Evolutionary conservation across 768 basidiomycete species (phyloP), one percentile per base, ranked within the genome.

Genomic region (Heimioporus sp.): DNA sequence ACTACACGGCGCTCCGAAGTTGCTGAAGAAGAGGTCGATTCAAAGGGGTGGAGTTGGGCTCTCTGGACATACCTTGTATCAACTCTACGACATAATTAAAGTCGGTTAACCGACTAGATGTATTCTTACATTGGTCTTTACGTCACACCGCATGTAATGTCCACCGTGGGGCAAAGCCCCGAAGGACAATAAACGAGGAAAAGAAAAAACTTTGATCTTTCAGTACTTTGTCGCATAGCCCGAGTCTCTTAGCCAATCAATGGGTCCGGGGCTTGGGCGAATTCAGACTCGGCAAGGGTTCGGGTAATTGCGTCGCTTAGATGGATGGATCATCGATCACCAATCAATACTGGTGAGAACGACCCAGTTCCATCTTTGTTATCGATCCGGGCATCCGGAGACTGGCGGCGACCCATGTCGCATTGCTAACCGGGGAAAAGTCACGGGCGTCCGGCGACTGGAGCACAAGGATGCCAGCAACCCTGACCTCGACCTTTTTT

Each of bases 1-100:
- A 15, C 21, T 35, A 30, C 24, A 7, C 46, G 40, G 13, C 20
- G 13, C 32, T 10, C 38, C 20, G 21, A 30, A 5, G 32, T 34
- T 32, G 20, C 17, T 9, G 46, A 41, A 42, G 45, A 37, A 31
- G 54, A 17, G 10, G 50, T 20, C 3, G 28, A 50, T 20, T 4
- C 20, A 13, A 51, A 39, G 36, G 49, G 61, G 30, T 52, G 58
- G 58, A 43, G 21, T 39, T 54, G 53, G 55, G 46, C 35, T 35
- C 10, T 54, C 19, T 53, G 61, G 58, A 48, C 46, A 34, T 57
- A 52, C 51, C 12, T 66, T 37, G 24, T 52, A 43, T 57, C 63
- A 2, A 45, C 39, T 15, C 28, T 62, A 16, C 15, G 54, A 1
- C 16, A 48, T 5, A n/a, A 42, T 34, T 43, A 44, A 44, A 38